Evolutionary conservation across 495 filamentous ascomycete species (phyloP), one percentile per base, ranked within the genome.

Genomic region (Penicillium desertorum): DNA sequence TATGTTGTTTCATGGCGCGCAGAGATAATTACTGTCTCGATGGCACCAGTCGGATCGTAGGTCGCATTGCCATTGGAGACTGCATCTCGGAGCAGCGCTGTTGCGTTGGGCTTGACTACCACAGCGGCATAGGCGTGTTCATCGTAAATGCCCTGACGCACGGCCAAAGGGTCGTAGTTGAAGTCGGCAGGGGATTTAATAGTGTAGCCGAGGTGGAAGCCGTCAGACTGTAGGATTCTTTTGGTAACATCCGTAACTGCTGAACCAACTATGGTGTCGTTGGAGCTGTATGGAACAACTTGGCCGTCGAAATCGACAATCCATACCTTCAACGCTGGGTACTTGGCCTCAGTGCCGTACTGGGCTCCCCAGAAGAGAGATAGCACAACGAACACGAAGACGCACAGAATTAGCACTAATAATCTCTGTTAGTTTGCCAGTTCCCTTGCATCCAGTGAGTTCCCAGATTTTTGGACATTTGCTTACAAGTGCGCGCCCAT

Each of bases 281-380:
- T 69, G 44, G 61, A 67, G 17, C 57, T 48, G 57, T 84, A 85
- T 19, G 83, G 81, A 11, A 78, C 72, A 6, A 81, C 69, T 54
- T 80, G 71, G 11, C 77, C 79, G 61, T 88, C 86, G 57, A 88
- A 87, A 62, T 88, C 84, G 45, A 88, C 85, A 0, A 89, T 80
- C 64, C 74, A 82, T n/a, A 88, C 75, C 4, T 69, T 74, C 14
- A 88, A 71, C 0, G 65, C 62, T 1, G 69, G 68, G 20, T 78
- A 62, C 19, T 82, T 84, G 22, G 73, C 45, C 44, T 83, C 73
- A 22, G 79, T 75, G 37, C 70, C 59, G 62, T 71, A 84, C 23
- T 86, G 74, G 5, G 79, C 79, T 1, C 73, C 84, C 85, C 86
- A 88, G 72, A 82, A 87, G 1, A 87, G 48, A 3, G 81, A 82